Evolutionary conservation across 2,329 filamentous ascomycete genomes (phyloP), one percentile per base, ranked within the genome.

Genomic region (Fusarium robinianum): DNA sequence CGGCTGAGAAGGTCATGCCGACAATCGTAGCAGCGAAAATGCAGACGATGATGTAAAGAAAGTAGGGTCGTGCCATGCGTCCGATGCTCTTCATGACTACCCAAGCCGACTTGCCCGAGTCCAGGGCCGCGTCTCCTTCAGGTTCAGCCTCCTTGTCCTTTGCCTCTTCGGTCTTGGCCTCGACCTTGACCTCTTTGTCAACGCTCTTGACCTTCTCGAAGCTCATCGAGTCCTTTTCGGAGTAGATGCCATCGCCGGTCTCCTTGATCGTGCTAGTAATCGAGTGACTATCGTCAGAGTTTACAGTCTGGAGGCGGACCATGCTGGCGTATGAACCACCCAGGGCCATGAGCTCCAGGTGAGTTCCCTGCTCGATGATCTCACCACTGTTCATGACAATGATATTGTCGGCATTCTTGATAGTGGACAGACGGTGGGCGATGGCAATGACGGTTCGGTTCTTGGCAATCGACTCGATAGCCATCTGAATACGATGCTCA

Each of bases 391-490:
- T 73, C 61, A 87, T 73, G 12, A 88, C 84, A 14, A 87, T 71
- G 44, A 88, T 87, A 48, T 81, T 78, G 55, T 88, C 81, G 0
- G 84, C 84, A 39, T 81, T 75, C 57, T 76, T 77, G 49, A 84
- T 80, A 0, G 81, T 84, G 0, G 78, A 80, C 2, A 84, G 66
- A 3, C 81, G 71, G 62, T 84, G 81, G 1, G 84, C 83, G 50
- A 88, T 84, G 11, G 82, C 74, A 41, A 88, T 80, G 0, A 84
- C 82, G 0, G 84, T 87, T 16, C 84, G 73, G 38, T 77, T 74
- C 40, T 73, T 69, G 3, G 72, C 60, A 51, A 77, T 66, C 39
- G 64, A 55, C 54, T 75, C 70, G 11, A 81, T 67, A 5, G 72
- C 73, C 21, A 60, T 61, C 55, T 81, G 76, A 29, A 84, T 81